Evolutionary conservation across 495 filamentous ascomycete species (phyloP).

Genomic region (Pyrenula aspistea): DNA sequence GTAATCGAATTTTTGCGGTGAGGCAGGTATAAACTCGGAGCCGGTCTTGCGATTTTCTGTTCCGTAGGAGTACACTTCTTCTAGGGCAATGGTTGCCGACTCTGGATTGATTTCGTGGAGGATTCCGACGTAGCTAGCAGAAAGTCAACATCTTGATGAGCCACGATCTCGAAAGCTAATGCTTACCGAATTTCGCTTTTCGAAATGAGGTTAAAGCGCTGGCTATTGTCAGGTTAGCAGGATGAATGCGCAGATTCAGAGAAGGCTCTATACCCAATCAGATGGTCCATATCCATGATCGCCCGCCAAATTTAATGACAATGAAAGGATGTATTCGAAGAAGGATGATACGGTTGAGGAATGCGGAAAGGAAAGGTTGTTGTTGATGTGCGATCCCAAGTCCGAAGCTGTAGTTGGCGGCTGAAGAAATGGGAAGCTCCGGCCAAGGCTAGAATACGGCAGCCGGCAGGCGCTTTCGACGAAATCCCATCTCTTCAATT

Average conservation of each 20-base stretch:
- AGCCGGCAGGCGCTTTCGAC: not conserved
- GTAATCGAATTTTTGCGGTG: slow-evolving; percentile 87
- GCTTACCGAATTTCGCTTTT: slow-evolving; percentile 91
- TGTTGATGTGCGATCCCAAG: too few species aligned
- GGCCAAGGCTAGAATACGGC: too few species aligned
- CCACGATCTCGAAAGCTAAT: slow-evolving; percentile 2
- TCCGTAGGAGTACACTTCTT: slow-evolving; percentile 85
- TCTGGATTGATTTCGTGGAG: slow-evolving; percentile 98
- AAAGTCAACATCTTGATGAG: slow-evolving; percentile 12
- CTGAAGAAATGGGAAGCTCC: not conserved
- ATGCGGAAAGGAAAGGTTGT: not conserved
- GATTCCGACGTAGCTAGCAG: slow-evolving; percentile 76
- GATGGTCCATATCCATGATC: slow-evolving; percentile 41
- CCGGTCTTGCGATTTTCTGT: slow-evolving; percentile 79
- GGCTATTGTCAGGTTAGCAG: slow-evolving; percentile 37
- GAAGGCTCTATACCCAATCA: slow-evolving; percentile 32
- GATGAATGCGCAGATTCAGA: slow-evolving; percentile 27
- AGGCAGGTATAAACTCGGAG: slow-evolving; percentile 67
- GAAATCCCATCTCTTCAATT: too few species aligned
- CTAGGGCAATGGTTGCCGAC: slow-evolving; percentile 86
- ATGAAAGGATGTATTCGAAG: too few species aligned
- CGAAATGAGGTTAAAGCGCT: slow-evolving; percentile 64
- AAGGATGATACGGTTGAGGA: not conserved
- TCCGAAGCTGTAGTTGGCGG: too few species aligned
- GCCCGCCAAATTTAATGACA: too few species aligned